Conservation (phyloP, 768 basidiomycete species). For the Boletus coccyginus region DNA sequence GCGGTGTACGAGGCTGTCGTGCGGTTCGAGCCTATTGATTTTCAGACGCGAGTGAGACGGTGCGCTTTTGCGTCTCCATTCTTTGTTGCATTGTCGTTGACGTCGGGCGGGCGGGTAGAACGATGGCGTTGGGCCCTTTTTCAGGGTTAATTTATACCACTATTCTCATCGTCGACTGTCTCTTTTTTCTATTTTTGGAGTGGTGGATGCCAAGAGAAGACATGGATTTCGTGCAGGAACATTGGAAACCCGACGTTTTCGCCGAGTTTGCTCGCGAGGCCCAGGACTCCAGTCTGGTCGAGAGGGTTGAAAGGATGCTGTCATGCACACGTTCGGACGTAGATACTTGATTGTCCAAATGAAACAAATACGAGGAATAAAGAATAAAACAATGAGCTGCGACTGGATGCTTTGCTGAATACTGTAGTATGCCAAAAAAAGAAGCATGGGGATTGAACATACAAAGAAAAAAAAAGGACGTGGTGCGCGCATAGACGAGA, state of each 20-base stretch:
- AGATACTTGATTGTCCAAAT: conserved; percentile 5
- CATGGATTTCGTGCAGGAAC: conserved; percentile 67
- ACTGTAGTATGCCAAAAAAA: conserved; percentile 4
- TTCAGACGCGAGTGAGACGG: conserved; percentile 80
- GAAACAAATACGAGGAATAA: conserved; percentile 21
- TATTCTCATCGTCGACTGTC: conserved; percentile 84
- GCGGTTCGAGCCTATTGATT: conserved; percentile 55
- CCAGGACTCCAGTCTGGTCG: neutral
- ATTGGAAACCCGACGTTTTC: conserved; percentile 50
- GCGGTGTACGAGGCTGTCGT: conserved; percentile 74
- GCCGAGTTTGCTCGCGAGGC: conserved; percentile 13
- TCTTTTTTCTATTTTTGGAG: conserved; percentile 84
- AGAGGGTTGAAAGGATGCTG: neutral
- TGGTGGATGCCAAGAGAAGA: conserved; percentile 77
- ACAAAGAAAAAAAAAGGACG: neutral
- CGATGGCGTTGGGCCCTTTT: conserved; percentile 72
- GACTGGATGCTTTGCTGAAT: neutral
- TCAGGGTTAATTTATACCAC: conserved; percentile 86
- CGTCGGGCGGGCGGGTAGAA: conserved; percentile 39
- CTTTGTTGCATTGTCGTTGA: neutral
- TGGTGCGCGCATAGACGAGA: neutral
- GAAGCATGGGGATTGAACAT: neutral
- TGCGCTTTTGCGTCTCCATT: conserved; percentile 30
- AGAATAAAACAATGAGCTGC: conserved; percentile 12
- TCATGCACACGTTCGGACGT: neutral